phyloP scores from a whole-genome alignment of 2,329 filamentous ascomycete genomes.

The Clonostachys solani region DNA sequence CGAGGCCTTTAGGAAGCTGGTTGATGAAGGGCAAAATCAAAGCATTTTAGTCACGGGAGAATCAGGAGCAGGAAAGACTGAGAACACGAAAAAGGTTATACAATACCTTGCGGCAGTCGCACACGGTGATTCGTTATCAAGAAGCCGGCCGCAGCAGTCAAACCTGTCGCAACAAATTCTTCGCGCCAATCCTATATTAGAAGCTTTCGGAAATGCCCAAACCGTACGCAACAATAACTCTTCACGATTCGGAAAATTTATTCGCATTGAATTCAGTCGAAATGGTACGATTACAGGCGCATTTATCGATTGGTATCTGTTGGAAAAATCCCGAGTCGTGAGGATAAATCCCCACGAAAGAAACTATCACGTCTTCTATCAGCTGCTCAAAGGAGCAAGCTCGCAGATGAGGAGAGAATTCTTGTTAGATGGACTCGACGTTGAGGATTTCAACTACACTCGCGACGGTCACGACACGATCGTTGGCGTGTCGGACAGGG shows the following conservation, averaged over 20 bases:
- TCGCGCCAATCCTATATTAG: constrained; percentile 92
- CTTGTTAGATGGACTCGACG: constrained; percentile 67
- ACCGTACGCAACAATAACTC: constrained; percentile 98
- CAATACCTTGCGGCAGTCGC: constrained; percentile 96
- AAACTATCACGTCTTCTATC: constrained; percentile 98
- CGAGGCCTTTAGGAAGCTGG: constrained; percentile 89
- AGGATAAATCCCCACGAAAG: constrained; percentile 82
- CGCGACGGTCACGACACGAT: constrained; percentile 89
- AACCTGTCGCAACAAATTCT: constrained; percentile 96
- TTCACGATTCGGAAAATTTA: constrained; percentile 97
- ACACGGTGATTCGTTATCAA: constrained; percentile 68
- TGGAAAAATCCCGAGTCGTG: constrained; percentile 98
- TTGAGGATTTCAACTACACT: constrained; percentile 90
- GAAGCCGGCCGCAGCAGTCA: constrained; percentile 61
- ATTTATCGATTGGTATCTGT: constrained; percentile 96
- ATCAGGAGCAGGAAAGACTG: constrained; percentile 95
- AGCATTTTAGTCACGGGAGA: constrained; percentile 98
- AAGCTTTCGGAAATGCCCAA: constrained; percentile 97
- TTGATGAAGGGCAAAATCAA: constrained; percentile 93
- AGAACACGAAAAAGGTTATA: constrained; percentile 99
- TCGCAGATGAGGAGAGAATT: constrained; percentile 69
- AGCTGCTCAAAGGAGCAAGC: constrained; percentile 83
- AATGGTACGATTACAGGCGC: constrained; percentile 89
- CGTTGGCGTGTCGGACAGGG: constrained; percentile 79
- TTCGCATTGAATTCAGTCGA: constrained; percentile 89